Percentiles rank a stretch among this genome's conserved stretches.
Conservation (phyloP, 345 rosid genomes). For the Arabidopsis suecica region DNA sequence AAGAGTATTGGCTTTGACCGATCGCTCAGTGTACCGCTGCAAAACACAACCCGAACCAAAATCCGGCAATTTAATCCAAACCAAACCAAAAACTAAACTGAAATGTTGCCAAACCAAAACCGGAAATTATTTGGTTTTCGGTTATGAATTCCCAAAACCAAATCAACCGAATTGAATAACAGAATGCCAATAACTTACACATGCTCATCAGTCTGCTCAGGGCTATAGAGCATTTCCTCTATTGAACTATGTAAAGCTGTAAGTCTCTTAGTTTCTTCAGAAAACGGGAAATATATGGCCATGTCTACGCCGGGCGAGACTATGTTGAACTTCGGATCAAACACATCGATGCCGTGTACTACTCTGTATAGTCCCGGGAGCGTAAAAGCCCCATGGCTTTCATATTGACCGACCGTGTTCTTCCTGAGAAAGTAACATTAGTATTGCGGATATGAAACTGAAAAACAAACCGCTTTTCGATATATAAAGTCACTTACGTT, state of each 20-base stretch:
- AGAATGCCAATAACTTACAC: constrained; percentile 59
- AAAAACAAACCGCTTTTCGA: neutral
- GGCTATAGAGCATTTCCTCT: constrained; percentile 77
- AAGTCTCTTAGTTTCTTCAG: constrained; percentile 67
- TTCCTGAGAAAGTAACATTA: constrained; percentile 55
- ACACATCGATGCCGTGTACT: constrained; percentile 96
- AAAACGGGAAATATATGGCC: constrained; percentile 87
- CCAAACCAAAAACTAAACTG: neutral
- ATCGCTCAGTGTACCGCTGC: constrained; percentile 81
- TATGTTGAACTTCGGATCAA: constrained; percentile 97
- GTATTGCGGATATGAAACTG: neutral
- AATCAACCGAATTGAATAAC: neutral
- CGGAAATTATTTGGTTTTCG: neutral
- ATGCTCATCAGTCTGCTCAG: constrained; percentile 76
- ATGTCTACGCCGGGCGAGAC: constrained; percentile 99
- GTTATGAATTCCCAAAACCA: neutral
- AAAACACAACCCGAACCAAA: constrained; percentile 10
- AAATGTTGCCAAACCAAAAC: constrained; percentile 7
- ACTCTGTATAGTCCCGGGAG: constrained; percentile 94
- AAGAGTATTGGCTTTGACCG: constrained; percentile 83
- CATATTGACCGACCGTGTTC: constrained; percentile 96
- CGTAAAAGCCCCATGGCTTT: constrained; percentile 90
- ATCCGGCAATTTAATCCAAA: neutral
- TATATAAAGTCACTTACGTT: constrained; percentile 60
- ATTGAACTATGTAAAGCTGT: constrained; percentile 85